A percentile compares a stretch with the other conserved stretches of the same genome.
Evolutionary conservation across 257 asterid genomes (phyloP).

Genomic region (Petunia axillaris): DNA sequence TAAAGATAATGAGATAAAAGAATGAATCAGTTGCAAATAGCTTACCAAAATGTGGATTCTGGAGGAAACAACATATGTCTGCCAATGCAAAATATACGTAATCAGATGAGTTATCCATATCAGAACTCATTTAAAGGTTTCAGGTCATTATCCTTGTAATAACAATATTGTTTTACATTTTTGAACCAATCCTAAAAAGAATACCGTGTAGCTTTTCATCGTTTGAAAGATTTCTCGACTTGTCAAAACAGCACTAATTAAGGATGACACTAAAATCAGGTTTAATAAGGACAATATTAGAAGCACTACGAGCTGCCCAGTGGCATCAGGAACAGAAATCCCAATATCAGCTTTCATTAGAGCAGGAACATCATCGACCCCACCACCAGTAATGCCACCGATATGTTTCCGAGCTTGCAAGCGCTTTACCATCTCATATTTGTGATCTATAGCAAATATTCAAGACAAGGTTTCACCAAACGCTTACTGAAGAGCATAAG

Average conservation of each 20-base stretch:
- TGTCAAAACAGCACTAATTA: slow-evolving; percentile 95
- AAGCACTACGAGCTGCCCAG: slow-evolving; percentile 99
- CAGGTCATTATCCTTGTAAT: neutral
- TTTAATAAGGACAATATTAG: slow-evolving; percentile 95
- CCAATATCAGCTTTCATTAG: slow-evolving; percentile 97
- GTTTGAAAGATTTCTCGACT: slow-evolving; percentile 97
- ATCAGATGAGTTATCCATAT: neutral
- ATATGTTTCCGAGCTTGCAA: slow-evolving; percentile 96
- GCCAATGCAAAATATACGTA: slow-evolving; percentile 31
- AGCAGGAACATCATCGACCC: slow-evolving; percentile 98
- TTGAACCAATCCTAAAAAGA: neutral
- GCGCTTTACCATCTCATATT: slow-evolving; percentile 95
- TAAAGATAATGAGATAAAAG: neutral
- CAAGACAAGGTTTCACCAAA: slow-evolving; percentile 12
- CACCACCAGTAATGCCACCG: slow-evolving; percentile 99
- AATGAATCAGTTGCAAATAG: slow-evolving; percentile 15
- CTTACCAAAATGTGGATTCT: slow-evolving; percentile 98
- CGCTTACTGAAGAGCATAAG: neutral
- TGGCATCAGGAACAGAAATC: slow-evolving; percentile 97
- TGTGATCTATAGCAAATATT: slow-evolving; percentile 67
- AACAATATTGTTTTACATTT: neutral
- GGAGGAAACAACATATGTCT: slow-evolving; percentile 97
- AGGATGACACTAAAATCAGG: slow-evolving; percentile 92
- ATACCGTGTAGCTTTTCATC: slow-evolving; percentile 98
- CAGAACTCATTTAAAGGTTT: neutral